Conservation (phyloP, 768 basidiomycete species). For the Suillus weaverae region DNA sequence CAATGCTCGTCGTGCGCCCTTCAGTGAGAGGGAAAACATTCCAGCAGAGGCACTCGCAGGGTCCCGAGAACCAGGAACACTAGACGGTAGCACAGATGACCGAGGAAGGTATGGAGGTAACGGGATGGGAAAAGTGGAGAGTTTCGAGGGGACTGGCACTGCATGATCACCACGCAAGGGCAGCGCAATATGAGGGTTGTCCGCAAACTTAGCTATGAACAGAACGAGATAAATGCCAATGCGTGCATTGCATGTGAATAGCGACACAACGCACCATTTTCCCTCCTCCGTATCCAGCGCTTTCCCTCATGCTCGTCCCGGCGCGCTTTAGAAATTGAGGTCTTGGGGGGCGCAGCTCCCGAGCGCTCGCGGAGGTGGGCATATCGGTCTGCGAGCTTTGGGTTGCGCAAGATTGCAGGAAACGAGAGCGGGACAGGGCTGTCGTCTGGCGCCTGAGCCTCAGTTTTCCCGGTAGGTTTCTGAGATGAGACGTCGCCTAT, state of each 20-base stretch:
- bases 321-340: constrained; percentile 39
- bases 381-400: constrained; percentile 51
- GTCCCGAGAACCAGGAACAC: constrained; percentile 41
- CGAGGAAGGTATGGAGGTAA: constrained; percentile 71
- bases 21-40: constrained; percentile 72
- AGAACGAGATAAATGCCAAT: constrained; percentile 8
- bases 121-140: constrained; percentile 73
- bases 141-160: constrained; percentile 42
- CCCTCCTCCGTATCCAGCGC: constrained; percentile 72
- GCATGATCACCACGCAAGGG: constrained; percentile 60
- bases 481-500: not conserved
- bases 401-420: constrained; percentile 65
- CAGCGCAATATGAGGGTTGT: constrained; percentile 70
- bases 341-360: constrained; percentile 13
- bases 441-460: not conserved
- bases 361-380: constrained; percentile 46
- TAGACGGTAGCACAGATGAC: constrained; percentile 50
- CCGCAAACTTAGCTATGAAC: constrained; percentile 60
- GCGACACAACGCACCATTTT: constrained; percentile 57
- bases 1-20: constrained; percentile 70
- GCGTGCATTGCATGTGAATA: not conserved
- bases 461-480: not conserved
- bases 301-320: constrained; percentile 73
- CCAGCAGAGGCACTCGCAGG: constrained; percentile 66
- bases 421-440: constrained; percentile 61